Conservation (phyloP, 1,139 yeast genomes). For the Kurtzmaniella quercitrusa region DNA sequence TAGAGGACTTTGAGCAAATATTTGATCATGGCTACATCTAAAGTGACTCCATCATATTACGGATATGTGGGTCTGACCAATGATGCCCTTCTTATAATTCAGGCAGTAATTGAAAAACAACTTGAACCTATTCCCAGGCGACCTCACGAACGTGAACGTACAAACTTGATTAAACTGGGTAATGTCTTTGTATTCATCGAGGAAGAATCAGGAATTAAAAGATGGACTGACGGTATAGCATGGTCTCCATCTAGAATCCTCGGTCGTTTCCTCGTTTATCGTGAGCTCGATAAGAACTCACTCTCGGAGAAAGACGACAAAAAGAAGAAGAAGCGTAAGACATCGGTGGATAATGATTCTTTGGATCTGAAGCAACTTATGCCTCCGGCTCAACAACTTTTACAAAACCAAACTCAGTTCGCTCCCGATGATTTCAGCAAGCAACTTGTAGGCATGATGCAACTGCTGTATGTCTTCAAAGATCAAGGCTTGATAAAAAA, state of each 20-base stretch:
- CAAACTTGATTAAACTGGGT: conserved; percentile 65
- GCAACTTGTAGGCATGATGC: conserved; percentile 51
- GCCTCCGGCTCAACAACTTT: conserved; percentile 17
- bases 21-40: conserved; percentile 26
- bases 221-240: conserved; percentile 93
- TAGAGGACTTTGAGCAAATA: too few relatives aligned
- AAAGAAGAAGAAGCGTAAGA: conserved; percentile 28
- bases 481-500: conserved; percentile 79
- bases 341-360: conserved; percentile 16
- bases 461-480: conserved; percentile 62
- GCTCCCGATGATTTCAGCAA: conserved; percentile 17
- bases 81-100: conserved; percentile 81
- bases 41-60: conserved; percentile 55
- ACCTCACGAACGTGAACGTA: conserved; percentile 78
- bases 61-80: conserved; percentile 81
- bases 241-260: conserved; percentile 91
- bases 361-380: conserved; percentile 12
- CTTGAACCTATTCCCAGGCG: conserved; percentile 69
- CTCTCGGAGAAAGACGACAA: conserved; percentile 29
- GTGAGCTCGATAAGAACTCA: conserved; percentile 66
- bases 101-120: conserved; percentile 63
- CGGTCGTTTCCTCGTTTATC: conserved; percentile 77
- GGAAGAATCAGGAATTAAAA: conserved; percentile 74
- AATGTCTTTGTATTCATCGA: conserved; percentile 83
- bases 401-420: conserved; percentile 7